phyloP scores from a whole-genome alignment of 257 asterid species.

The Ballota nigra region DNA sequence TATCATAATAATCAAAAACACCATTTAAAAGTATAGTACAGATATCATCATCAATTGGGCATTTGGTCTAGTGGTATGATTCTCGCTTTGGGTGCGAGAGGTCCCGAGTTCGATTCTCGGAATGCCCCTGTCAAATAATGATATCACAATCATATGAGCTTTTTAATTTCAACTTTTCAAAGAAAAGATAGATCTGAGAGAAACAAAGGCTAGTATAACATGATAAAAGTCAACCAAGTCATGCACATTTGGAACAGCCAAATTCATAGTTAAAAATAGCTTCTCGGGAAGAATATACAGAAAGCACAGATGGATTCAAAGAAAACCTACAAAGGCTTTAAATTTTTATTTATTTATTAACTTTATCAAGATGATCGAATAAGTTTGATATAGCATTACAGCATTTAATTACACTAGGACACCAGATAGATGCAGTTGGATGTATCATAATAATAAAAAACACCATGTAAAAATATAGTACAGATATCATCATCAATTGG shows the following conservation, averaged over 20 bases:
- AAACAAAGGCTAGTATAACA: background rate
- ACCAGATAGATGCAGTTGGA: background rate
- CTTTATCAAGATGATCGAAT: background rate
- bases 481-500: conserved; percentile 17
- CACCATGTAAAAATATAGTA: background rate
- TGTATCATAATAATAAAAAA: background rate
- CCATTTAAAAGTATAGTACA: background rate
- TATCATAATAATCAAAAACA: background rate
- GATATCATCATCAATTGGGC: conserved; percentile 31
- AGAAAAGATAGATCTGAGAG: background rate
- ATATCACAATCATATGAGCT: background rate
- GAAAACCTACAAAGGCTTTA: background rate
- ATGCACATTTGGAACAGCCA: background rate
- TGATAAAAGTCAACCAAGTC: background rate
- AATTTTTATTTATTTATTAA: background rate
- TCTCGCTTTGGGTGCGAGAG: conserved; percentile 30
- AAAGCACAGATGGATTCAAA: too few relatives aligned
- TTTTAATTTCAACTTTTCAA: background rate
- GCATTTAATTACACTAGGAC: background rate
- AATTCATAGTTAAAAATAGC: background rate
- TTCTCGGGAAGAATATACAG: background rate
- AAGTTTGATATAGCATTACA: background rate
- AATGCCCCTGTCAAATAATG: conserved; percentile 10
- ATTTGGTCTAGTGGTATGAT: conserved; percentile 46
- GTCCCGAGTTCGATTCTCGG: conserved; percentile 25